A percentile compares a stretch with the other conserved stretches of the same genome.
Conservation (phyloP, 2,329 filamentous ascomycete species). For the Epichloe scottii region DNA sequence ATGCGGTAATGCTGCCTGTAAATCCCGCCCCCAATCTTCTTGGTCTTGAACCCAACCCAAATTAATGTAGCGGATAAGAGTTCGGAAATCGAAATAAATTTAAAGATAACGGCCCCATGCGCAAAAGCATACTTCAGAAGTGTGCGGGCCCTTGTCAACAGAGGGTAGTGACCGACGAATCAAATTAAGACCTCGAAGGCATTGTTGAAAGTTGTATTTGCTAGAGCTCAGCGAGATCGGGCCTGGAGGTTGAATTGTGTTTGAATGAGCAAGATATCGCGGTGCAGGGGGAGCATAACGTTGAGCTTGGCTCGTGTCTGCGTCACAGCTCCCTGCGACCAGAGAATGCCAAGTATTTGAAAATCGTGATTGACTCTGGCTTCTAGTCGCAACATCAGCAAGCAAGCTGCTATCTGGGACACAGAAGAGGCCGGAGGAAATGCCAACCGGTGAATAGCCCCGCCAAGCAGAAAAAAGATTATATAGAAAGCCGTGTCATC, state of each 20-base stretch:
- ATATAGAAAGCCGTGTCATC: constrained; percentile 19
- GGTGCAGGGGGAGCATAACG: neutral
- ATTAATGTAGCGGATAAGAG: constrained; percentile 1
- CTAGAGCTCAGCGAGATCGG: neutral
- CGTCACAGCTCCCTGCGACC: neutral
- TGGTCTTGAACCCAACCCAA: neutral
- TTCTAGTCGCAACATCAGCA: neutral
- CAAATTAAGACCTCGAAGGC: neutral
- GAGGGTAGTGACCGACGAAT: neutral
- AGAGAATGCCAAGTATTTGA: neutral
- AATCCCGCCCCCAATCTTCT: neutral
- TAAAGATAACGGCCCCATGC: neutral
- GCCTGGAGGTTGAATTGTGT: neutral
- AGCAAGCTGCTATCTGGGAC: neutral
- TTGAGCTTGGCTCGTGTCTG: neutral
- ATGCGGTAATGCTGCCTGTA: constrained; percentile 1
- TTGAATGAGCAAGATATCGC: neutral
- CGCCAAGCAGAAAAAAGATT: constrained; percentile 2
- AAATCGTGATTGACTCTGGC: neutral
- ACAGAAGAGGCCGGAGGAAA: neutral
- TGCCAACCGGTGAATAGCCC: no score
- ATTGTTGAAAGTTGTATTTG: neutral
- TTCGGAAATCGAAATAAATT: neutral
- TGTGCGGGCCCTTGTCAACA: neutral
- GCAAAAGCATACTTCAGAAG: neutral